Evolutionary conservation across 257 asterid genomes (phyloP).

Genomic region (Solanum sejunctum): DNA sequence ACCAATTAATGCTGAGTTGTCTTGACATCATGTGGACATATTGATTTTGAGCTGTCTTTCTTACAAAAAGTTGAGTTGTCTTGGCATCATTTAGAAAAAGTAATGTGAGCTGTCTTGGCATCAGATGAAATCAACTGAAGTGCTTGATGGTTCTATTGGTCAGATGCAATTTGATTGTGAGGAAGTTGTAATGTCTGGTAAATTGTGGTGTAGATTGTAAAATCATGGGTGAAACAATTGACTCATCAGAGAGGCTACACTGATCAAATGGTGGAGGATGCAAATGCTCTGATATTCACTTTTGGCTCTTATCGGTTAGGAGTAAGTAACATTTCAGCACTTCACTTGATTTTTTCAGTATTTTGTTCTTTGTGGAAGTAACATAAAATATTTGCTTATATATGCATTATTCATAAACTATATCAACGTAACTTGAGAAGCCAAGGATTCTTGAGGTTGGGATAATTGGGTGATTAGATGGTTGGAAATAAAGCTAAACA

Average conservation of each 20-base stretch:
- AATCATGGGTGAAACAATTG: slow-evolving; percentile 24
- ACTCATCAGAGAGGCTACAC: slow-evolving; percentile 27
- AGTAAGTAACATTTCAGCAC: neutral
- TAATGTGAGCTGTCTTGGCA: neutral
- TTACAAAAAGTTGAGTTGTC: neutral
- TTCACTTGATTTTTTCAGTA: neutral
- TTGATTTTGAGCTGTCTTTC: neutral
- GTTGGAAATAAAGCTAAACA: neutral
- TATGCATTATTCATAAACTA: neutral
- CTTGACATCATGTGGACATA: neutral
- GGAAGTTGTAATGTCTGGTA: neutral
- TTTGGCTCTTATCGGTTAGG: slow-evolving; percentile 28
- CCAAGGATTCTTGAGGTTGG: neutral
- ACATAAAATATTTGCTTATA: neutral
- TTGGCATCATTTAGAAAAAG: neutral
- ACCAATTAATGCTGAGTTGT: neutral
- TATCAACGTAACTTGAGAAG: neutral
- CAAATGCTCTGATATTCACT: slow-evolving; percentile 31
- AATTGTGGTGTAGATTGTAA: slow-evolving; percentile 18
- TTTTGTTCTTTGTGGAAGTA: neutral
- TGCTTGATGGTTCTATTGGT: slow-evolving; percentile 7
- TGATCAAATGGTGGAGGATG: slow-evolving; percentile 30
- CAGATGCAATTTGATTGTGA: slow-evolving; percentile 1
- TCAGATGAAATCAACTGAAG: neutral
- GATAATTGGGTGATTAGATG: neutral